phyloP scores from a whole-genome alignment of 306 rosid species.

The Ormosia emarginata region DNA sequence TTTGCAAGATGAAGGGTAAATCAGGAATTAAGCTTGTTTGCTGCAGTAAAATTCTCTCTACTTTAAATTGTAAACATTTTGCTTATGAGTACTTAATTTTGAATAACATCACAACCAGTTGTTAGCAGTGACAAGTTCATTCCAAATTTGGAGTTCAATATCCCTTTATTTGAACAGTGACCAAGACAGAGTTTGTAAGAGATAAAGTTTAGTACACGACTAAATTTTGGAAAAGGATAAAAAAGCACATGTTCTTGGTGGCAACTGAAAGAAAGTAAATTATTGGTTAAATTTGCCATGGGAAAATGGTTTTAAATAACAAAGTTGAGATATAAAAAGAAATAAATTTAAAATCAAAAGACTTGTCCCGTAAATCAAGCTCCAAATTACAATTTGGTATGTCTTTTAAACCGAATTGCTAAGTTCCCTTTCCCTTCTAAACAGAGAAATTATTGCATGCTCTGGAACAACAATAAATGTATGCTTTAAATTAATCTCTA shows the following conservation, averaged over 20 bases:
- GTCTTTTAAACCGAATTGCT: neutral
- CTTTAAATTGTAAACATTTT: neutral
- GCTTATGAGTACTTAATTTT: neutral
- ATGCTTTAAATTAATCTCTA: too few species aligned
- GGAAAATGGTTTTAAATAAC: too few species aligned
- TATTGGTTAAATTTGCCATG: neutral
- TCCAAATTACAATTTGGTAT: neutral
- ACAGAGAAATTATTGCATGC: too few species aligned
- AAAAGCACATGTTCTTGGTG: neutral
- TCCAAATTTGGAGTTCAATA: neutral
- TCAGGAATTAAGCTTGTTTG: neutral
- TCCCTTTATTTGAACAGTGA: conserved; percentile 9
- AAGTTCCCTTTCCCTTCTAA: neutral
- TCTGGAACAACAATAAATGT: too few species aligned
- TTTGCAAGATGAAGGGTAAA: neutral
- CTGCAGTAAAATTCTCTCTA: neutral
- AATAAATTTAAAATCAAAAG: neutral
- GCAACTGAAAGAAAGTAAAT: neutral
- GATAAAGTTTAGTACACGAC: neutral
- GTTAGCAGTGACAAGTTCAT: neutral
- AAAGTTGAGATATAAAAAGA: neutral
- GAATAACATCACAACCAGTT: neutral
- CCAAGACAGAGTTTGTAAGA: neutral
- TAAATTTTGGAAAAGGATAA: neutral
- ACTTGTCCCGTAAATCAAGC: neutral